Evolutionary conservation across 371 early-diverging fungal species (phyloP).

Genomic region (Thermomucor indicae-seudaticae): DNA sequence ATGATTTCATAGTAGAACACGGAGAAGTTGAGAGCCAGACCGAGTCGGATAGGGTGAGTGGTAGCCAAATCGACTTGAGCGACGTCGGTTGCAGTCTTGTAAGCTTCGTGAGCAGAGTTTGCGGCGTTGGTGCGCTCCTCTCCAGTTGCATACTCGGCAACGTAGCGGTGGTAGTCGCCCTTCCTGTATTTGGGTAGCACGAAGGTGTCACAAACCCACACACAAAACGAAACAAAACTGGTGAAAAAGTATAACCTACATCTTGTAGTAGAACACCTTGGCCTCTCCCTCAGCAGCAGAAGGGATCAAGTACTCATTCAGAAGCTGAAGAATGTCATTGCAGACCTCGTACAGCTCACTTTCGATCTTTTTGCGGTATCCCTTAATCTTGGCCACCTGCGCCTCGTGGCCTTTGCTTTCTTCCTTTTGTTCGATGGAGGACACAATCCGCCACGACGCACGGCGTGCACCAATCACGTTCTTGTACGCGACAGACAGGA

Average conservation of each 20-base stretch:
- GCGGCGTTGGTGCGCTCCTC: conserved; percentile 89
- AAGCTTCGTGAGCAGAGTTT: conserved; percentile 89
- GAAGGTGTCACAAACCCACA: neutral
- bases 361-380: conserved; percentile 91
- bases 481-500: conserved; percentile 99
- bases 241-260: conserved; percentile 52
- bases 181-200: conserved; percentile 62
- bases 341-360: conserved; percentile 94
- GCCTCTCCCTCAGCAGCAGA: conserved; percentile 87
- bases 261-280: conserved; percentile 99
- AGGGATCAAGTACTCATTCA: conserved; percentile 88
- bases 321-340: conserved; percentile 89
- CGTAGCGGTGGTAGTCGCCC: conserved; percentile 99
- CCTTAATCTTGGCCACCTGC: conserved; percentile 85
- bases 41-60: conserved; percentile 99
- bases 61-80: conserved; percentile 94
- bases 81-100: conserved; percentile 95
- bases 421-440: conserved; percentile 98
- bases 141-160: conserved; percentile 95
- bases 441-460: conserved; percentile 99
- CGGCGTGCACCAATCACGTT: conserved; percentile 99
- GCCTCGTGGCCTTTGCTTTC: conserved; percentile 85
- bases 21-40: conserved; percentile 99
- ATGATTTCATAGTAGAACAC: conserved; percentile 99
- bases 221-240: neutral